Conservation (phyloP, 2,329 filamentous ascomycete species). For the Aspergillus ruber region DNA sequence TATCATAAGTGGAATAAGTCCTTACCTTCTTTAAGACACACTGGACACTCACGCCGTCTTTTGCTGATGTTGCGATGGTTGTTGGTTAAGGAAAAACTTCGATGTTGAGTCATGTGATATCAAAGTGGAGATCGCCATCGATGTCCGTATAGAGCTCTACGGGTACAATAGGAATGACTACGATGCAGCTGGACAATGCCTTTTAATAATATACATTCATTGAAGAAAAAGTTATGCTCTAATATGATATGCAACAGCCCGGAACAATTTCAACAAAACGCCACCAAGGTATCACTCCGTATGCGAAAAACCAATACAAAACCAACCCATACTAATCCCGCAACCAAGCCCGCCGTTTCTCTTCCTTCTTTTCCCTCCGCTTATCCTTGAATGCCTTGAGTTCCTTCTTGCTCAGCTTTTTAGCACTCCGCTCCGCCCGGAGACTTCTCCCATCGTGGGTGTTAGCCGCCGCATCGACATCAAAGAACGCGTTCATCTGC, state of each 20-base stretch:
- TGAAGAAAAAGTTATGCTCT: neutral
- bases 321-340: constrained; percentile 55
- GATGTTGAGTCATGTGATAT: no score
- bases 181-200: no score
- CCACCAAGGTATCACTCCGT: constrained; percentile 5
- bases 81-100: no score
- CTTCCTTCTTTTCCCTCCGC: constrained; percentile 80
- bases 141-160: no score
- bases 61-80: no score
- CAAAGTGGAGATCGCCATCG: no score
- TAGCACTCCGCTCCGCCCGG: constrained; percentile 80
- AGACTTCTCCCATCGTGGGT: constrained; percentile 83
- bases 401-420: constrained; percentile 78
- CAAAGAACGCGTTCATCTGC: constrained; percentile 92
- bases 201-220: constrained; percentile 1
- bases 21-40: no score
- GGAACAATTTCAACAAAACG: neutral
- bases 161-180: no score
- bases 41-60: no score
- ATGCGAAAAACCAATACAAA: neutral
- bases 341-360: constrained; percentile 88
- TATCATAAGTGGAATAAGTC: no score
- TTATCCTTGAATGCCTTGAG: constrained; percentile 90
- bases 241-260: neutral
- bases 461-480: constrained; percentile 90